Evolutionary conservation across 768 basidiomycete genomes (phyloP), one percentile per base, ranked within the genome.

Genomic region (Xanthoconium stramineum): DNA sequence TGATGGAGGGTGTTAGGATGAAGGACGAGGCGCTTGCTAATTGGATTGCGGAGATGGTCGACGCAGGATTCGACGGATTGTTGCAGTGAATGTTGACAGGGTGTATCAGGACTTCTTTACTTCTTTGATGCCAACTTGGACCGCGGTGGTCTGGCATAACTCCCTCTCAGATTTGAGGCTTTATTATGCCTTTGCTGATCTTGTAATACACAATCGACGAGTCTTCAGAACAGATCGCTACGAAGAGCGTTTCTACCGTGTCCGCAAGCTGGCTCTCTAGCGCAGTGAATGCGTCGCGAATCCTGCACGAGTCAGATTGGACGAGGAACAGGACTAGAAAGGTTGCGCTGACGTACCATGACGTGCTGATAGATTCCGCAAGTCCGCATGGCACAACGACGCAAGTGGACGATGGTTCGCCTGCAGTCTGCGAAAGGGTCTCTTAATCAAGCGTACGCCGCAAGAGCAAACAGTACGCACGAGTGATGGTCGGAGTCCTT

Each of bases 131-230:
- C 5, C 24, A 24, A 4, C 24, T 2, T 24, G 24, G 24, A 24
- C 24, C 24, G 24, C 24, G 24, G 24, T 24, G 24, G 24, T 4
- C 24, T 24, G 24, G 24, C 24, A 14, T 6, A 11, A 13, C 29
- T 33, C 20, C 20, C 4, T 20, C 39, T 72, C 62, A 88, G 44
- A 88, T 72, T 12, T 80, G 75, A 28, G 88, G 89, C 63, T 91
- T 91, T 57, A 85, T 83, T 33, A 92, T 87, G 53, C 89, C 90
- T 48, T 79, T 77, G 65, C 85, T 86, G 56, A 92, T 77, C 64
- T 88, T 89, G 72, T 92, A 92, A 69, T 92, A 92, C 50, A 92
- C 90, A 45, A 88, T 85, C 10, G 90, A 91, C 12, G 90, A 84
- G 63, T 92, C 90, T 49, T 88, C 83, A 0, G 85, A 80, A 43